Percentiles rank a stretch among this genome's conserved stretches.
Conservation (phyloP, 257 asterid species). For the Solanum dulcamara region DNA sequence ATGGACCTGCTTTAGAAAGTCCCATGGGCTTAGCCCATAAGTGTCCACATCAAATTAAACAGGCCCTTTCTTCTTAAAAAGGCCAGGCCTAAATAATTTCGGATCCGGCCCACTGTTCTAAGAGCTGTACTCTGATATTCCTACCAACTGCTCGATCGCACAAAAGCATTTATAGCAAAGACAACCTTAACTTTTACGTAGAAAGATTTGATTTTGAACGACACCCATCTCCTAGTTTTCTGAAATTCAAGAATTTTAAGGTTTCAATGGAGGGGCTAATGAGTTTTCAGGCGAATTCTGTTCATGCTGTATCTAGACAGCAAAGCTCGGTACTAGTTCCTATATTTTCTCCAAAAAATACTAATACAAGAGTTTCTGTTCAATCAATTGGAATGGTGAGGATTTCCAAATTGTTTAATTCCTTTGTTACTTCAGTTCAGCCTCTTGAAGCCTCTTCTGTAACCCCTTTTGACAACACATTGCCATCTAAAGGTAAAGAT, state of each 20-base stretch:
- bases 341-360: slow-evolving; percentile 17
- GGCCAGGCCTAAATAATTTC: not conserved
- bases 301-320: slow-evolving; percentile 17
- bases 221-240: not conserved
- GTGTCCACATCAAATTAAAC: not conserved
- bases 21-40: not conserved
- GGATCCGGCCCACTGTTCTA: not conserved
- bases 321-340: slow-evolving; percentile 12
- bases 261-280: slow-evolving; percentile 62
- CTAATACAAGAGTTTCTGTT: slow-evolving; percentile 17
- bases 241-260: not conserved
- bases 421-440: slow-evolving; percentile 49
- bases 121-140: not conserved
- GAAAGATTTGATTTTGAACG: not conserved
- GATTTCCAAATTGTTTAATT: slow-evolving; percentile 24
- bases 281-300: slow-evolving; percentile 33
- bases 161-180: not conserved
- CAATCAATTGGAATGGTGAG: slow-evolving; percentile 19
- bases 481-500: slow-evolving; percentile 58
- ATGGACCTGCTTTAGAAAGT: not conserved
- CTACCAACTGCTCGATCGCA: not conserved
- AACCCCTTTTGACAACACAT: slow-evolving; percentile 44
- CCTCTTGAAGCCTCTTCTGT: slow-evolving; percentile 34
- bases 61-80: not conserved
- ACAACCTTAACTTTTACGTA: not conserved